Conservation (phyloP, 257 asterid species). For the Solanum megistacrolobum region DNA sequence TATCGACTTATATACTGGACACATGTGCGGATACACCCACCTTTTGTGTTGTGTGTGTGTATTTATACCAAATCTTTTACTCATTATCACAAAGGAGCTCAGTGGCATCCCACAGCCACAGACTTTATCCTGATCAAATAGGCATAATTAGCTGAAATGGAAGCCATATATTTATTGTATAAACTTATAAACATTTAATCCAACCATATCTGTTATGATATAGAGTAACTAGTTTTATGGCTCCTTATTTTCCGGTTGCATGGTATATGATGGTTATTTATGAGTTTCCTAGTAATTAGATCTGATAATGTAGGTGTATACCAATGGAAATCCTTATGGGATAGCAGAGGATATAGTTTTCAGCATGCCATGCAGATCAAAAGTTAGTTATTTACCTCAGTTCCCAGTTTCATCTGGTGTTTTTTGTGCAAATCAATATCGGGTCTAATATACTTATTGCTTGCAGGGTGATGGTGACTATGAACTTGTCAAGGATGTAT, state of each 20-base stretch:
- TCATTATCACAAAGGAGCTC: not conserved
- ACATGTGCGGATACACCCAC: not conserved
- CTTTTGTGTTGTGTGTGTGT: not conserved
- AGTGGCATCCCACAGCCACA: not conserved
- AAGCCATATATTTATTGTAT: not conserved
- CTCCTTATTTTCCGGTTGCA: not conserved
- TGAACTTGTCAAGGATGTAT: slow-evolving; percentile 75
- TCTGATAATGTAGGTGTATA: slow-evolving; percentile 44
- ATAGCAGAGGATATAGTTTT: slow-evolving; percentile 77
- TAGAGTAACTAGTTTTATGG: not conserved
- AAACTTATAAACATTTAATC: not conserved
- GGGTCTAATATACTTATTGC: not conserved
- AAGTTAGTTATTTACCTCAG: slow-evolving; percentile 26
- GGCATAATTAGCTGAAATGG: not conserved
- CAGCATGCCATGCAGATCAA: slow-evolving; percentile 97
- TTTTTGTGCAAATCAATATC: not conserved
- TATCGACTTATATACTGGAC: not conserved
- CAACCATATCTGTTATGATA: not conserved
- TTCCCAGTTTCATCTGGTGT: not conserved
- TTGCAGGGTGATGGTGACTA: slow-evolving; percentile 86
- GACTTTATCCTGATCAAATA: not conserved
- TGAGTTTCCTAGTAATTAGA: not conserved
- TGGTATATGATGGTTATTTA: not conserved
- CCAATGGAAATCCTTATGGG: slow-evolving; percentile 83
- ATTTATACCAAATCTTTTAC: not conserved